Evolutionary conservation across 2,329 filamentous ascomycete species (phyloP).

Genomic region (Colletotrichum noveboracense): DNA sequence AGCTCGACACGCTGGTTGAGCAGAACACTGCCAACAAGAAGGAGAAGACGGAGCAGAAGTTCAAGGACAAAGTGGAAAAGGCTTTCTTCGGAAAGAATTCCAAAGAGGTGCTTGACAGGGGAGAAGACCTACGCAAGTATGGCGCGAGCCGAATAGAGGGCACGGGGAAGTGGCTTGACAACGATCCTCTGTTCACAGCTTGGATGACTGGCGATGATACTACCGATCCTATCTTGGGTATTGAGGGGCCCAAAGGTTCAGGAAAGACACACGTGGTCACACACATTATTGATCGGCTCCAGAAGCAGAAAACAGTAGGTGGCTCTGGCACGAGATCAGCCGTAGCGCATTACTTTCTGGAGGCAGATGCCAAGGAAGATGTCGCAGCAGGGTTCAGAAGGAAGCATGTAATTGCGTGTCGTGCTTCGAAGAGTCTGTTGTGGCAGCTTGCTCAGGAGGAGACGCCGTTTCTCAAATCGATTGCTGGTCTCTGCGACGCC

Average conservation of each 20-base stretch:
- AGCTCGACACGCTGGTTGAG: background rate
- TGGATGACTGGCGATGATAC: background rate
- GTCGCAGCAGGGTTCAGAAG: background rate
- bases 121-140: background rate
- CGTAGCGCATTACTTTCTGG: background rate
- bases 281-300: background rate
- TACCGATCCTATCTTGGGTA: background rate
- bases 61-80: background rate
- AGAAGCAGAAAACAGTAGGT: background rate
- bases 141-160: background rate
- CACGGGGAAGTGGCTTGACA: background rate
- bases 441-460: conserved; percentile 37
- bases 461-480: conserved; percentile 36
- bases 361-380: background rate
- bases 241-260: background rate
- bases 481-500: conserved; percentile 30
- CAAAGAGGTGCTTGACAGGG: background rate
- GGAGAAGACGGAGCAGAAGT: conserved; percentile 32
- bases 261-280: background rate
- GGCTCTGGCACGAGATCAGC: background rate
- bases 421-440: conserved; percentile 7
- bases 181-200: background rate
- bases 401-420: background rate
- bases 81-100: background rate
- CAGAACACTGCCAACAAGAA: conserved; percentile 28